A percentile compares a stretch with the other conserved stretches of the same genome.
Evolutionary conservation across 805 yeast genomes (phyloP).

Genomic region (Candida nanaspora): DNA sequence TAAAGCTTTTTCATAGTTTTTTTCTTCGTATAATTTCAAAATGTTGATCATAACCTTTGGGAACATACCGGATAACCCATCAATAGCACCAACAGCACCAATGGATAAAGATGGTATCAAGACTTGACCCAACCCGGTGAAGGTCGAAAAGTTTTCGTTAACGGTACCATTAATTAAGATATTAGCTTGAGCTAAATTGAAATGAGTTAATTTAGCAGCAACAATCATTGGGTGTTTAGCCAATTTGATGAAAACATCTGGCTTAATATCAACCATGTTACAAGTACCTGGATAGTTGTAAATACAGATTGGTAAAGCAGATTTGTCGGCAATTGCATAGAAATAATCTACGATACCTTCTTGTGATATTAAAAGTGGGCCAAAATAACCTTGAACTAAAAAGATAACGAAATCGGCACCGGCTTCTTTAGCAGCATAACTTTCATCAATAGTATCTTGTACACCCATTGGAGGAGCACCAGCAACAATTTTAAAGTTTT

Average conservation of each 20-base stretch:
- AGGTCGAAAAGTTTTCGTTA: slow-evolving; percentile 30
- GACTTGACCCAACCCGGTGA: slow-evolving; percentile 45
- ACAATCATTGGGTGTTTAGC: slow-evolving; percentile 35
- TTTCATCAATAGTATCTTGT: slow-evolving; percentile 33
- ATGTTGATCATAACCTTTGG: slow-evolving; percentile 38
- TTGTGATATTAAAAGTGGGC: slow-evolving; percentile 30
- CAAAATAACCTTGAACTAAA: slow-evolving; percentile 41
- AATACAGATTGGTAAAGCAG: slow-evolving; percentile 34
- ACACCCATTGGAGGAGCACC: slow-evolving; percentile 39
- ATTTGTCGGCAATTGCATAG: slow-evolving; percentile 31
- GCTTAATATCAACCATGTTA: slow-evolving; percentile 29
- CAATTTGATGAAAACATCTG: slow-evolving; percentile 29
- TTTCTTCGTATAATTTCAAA: slow-evolving; percentile 28
- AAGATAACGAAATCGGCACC: slow-evolving; percentile 31
- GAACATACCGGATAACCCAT: slow-evolving; percentile 40
- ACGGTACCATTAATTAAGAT: slow-evolving; percentile 32
- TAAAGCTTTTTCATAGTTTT: slow-evolving; percentile 32
- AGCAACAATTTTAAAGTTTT: slow-evolving; percentile 30
- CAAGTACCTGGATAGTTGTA: slow-evolving; percentile 42
- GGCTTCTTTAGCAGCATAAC: slow-evolving; percentile 21
- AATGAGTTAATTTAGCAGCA: slow-evolving; percentile 43
- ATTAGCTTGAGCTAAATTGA: slow-evolving; percentile 34
- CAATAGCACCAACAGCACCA: slow-evolving; percentile 40
- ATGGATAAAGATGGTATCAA: slow-evolving; percentile 37
- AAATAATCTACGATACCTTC: slow-evolving; percentile 38